Conservation (phyloP, 2,329 filamentous ascomycete species). For the Rhinocladiella similis region DNA sequence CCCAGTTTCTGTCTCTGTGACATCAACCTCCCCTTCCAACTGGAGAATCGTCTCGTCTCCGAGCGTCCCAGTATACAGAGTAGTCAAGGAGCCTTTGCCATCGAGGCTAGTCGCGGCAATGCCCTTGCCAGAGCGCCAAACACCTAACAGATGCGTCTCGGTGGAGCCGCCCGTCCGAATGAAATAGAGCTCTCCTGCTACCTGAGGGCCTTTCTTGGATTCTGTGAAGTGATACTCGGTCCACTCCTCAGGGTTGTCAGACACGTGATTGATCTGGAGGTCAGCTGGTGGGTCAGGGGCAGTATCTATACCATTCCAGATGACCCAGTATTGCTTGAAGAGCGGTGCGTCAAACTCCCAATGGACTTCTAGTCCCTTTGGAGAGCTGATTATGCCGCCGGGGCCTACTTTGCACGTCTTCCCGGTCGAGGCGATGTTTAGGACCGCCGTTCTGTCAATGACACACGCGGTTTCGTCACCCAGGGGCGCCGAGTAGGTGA, state of each 20-base stretch:
- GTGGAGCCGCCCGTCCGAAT: constrained; percentile 5
- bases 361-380: constrained; percentile 8
- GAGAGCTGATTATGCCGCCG: constrained; percentile 9
- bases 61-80: constrained; percentile 7
- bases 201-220: constrained; percentile 10
- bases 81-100: constrained; percentile 6
- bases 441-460: constrained; percentile 6
- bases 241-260: constrained; percentile 13
- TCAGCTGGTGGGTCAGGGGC: not conserved
- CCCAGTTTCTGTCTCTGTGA: constrained; percentile 13
- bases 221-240: constrained; percentile 11
- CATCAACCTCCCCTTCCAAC: constrained; percentile 9
- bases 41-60: constrained; percentile 15
- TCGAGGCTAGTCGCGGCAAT: constrained; percentile 6
- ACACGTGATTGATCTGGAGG: constrained; percentile 4
- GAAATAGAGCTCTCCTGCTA: constrained; percentile 11
- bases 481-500: constrained; percentile 12
- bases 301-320: constrained; percentile 6
- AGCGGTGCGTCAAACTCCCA: constrained; percentile 12
- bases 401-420: constrained; percentile 7
- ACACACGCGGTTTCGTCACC: constrained; percentile 9
- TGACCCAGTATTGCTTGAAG: constrained; percentile 14
- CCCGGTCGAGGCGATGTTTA: constrained; percentile 5
- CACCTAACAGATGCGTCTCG: constrained; percentile 1
- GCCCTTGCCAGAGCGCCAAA: constrained; percentile 13